phyloP scores from a whole-genome alignment of 2,329 filamentous ascomycete species.

The Aspergillus quadrilineatus region DNA sequence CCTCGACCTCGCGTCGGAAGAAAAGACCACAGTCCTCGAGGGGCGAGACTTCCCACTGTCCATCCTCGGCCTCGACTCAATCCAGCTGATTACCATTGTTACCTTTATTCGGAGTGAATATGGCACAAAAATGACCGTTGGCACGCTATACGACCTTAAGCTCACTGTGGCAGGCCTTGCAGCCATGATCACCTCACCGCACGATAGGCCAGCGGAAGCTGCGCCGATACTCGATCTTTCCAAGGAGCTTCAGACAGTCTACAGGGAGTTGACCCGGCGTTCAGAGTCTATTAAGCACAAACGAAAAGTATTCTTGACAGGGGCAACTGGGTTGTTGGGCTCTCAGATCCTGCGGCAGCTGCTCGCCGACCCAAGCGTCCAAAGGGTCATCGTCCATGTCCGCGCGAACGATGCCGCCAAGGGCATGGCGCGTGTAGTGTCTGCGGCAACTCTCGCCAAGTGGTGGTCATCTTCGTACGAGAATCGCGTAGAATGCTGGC shows the following conservation, averaged over 20 bases:
- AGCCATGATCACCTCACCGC: not conserved
- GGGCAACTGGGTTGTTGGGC: constrained; percentile 15
- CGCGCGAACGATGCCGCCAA: constrained; percentile 4
- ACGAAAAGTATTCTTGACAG: constrained; percentile 6
- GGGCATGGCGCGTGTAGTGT: not conserved
- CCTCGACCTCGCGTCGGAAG: not conserved
- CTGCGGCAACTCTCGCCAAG: not conserved
- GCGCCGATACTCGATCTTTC: not conserved
- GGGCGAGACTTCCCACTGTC: not conserved
- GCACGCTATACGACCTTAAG: not conserved
- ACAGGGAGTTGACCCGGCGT: not conserved
- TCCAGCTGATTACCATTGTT: not conserved
- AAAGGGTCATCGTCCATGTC: constrained; percentile 7
- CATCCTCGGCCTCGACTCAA: not conserved
- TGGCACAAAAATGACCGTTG: not conserved
- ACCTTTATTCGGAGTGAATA: not conserved
- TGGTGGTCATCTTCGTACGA: constrained; percentile 12
- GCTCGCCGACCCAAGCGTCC: not conserved
- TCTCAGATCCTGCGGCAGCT: constrained; percentile 12
- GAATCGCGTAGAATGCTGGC: constrained; percentile 9
- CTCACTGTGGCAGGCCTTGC: not conserved
- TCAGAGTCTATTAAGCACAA: not conserved
- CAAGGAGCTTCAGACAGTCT: not conserved
- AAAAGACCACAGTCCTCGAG: not conserved
- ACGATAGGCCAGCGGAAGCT: not conserved